Base-by-base conservation (phyloP, 805 yeast genomes). In the Candida dajiaensis region DNA sequence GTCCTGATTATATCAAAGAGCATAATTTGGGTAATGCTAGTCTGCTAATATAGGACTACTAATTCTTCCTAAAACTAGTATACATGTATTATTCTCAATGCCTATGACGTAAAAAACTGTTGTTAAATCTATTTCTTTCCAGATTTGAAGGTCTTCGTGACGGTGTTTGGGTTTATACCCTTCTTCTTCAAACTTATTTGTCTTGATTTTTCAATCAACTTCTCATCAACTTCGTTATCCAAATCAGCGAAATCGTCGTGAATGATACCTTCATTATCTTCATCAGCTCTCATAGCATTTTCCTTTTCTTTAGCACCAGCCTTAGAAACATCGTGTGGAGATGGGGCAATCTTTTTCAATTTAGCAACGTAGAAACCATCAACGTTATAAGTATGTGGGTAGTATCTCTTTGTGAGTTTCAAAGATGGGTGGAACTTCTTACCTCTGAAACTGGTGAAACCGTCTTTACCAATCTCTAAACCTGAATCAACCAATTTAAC, bases 361-460 rank as follows among this genome's bases (percentile, higher is more conserved):
- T 92, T 94, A 46, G 99, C 99, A 49, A 94, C 99, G 67, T 72
- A 94, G 77, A 94, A 94, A 21, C 99, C 99, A 69, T 94, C 99
- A 46, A 94, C 99, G 66, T 94, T 94, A 65, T 94, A 94, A 23
- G 96, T 90, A 70, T 94, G 99, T 46, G 99, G 99, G 66, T 94
- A 94, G 69, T 92, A 94, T 67, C 99, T 81, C 73, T 96, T 81
- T 3, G 98, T 90, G 57, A 92, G 70, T 42, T 80, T 78, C 46
- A 94, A 66, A 56, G 78, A 79, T 39, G 87, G 77, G 64, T 85
- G 81, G 74, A 90, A 94, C 47, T 80, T 86, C 68, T 90, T 92
- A 42, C 99, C 99, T 65, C 98, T 78, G 72, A 76, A 94, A 36
- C 90, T 82, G 6, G 95, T 83, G 70, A 92, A 94, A 7, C 98